Evolutionary conservation across 78 protist species (phyloP).

Genomic region (Monosiga brevicollis): DNA sequence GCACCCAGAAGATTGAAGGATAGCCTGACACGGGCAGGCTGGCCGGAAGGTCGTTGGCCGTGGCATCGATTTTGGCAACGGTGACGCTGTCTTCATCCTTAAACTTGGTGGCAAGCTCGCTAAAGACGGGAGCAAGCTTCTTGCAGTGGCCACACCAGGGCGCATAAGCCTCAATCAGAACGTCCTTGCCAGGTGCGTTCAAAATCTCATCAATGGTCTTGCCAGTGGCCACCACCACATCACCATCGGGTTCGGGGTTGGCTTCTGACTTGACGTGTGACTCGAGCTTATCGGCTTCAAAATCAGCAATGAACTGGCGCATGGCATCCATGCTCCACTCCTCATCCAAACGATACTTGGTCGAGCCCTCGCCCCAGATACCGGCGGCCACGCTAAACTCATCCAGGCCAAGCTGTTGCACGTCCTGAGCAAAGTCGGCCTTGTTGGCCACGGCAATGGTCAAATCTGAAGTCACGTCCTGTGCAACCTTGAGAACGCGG

Average conservation of each 20-base stretch:
- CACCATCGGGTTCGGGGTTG: slow-evolving; percentile 4
- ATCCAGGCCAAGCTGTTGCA: not conserved
- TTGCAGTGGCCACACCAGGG: slow-evolving; percentile 86
- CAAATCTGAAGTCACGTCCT: not conserved
- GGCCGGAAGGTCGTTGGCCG: slow-evolving; percentile 10
- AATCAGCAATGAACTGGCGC: not conserved
- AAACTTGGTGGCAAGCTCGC: slow-evolving; percentile 37
- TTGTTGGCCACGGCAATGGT: not conserved
- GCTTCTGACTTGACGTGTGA: slow-evolving; percentile 9
- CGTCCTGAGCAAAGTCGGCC: not conserved
- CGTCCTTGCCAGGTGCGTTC: not conserved
- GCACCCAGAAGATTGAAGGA: slow-evolving; percentile 11
- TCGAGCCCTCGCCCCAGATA: not conserved
- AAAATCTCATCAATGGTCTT: slow-evolving; percentile 2
- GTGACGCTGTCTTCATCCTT: not conserved
- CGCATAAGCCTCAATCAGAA: slow-evolving; percentile 33
- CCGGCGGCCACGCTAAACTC: not conserved
- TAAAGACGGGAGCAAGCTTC: slow-evolving; percentile 60
- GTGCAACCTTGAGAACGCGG: not conserved
- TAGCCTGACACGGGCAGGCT: slow-evolving; percentile 13
- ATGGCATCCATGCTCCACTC: not conserved
- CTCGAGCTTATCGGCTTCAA: not conserved
- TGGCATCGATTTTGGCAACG: slow-evolving; percentile 34
- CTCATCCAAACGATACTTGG: not conserved
- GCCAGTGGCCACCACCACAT: not conserved